Percentiles rank a stretch among this genome's conserved stretches.
phyloP scores from a whole-genome alignment of 2,329 filamentous ascomycete genomes.

The Aspergillus tubingensis region DNA sequence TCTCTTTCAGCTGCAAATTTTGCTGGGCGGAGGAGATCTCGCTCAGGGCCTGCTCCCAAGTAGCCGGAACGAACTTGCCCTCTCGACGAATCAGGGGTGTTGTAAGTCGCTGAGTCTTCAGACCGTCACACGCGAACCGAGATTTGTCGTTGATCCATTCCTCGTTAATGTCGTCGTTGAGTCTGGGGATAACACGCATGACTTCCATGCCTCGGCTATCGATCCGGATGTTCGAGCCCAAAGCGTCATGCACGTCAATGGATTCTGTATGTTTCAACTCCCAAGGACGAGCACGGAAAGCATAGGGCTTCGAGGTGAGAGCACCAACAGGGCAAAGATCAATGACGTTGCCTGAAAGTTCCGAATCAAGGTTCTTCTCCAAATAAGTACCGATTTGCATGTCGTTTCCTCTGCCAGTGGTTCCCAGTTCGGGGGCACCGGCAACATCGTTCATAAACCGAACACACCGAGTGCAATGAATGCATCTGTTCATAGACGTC shows the following conservation, averaged over 20 bases:
- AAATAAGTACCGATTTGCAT: constrained; percentile 98
- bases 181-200: constrained; percentile 86
- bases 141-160: constrained; percentile 99
- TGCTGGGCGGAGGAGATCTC: constrained; percentile 82
- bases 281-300: constrained; percentile 95
- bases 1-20: constrained; percentile 76
- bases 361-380: constrained; percentile 88
- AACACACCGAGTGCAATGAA: constrained; percentile 97
- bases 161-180: constrained; percentile 98
- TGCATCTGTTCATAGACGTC: constrained; percentile 99
- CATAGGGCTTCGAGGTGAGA: constrained; percentile 94
- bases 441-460: constrained; percentile 98
- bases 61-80: constrained; percentile 86
- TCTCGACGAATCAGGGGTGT: constrained; percentile 86
- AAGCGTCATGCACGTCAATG: constrained; percentile 86
- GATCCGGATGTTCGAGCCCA: constrained; percentile 92
- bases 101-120: constrained; percentile 94
- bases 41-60: constrained; percentile 92
- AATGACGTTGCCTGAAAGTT: constrained; percentile 95
- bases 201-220: constrained; percentile 93
- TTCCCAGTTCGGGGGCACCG: constrained; percentile 92
- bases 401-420: constrained; percentile 91
- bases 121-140: constrained; percentile 91
- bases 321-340: constrained; percentile 97
- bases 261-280: constrained; percentile 95